Conservation (phyloP, 192 early-diverging fungal species). For the Phycomyces blakesleeanus region DNA sequence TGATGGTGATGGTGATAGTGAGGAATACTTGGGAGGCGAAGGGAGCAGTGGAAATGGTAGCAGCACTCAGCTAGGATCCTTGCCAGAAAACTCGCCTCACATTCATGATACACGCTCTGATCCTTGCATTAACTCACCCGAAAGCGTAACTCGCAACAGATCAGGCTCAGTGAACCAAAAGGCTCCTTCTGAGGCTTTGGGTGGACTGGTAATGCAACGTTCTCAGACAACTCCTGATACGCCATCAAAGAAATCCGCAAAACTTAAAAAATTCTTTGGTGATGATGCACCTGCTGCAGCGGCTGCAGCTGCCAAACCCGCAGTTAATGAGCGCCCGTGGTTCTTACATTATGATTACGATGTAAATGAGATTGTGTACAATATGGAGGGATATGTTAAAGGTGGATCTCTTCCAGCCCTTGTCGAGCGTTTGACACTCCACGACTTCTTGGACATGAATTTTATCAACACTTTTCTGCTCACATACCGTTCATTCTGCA, state of each 20-base stretch:
- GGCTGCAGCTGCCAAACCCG: conserved; percentile 5
- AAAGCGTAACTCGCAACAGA: background rate
- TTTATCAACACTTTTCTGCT: conserved; percentile 86
- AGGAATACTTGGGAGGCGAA: background rate
- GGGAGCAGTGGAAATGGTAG: too few relatives aligned
- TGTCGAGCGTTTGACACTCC: conserved; percentile 76
- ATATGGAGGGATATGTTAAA: conserved; percentile 74
- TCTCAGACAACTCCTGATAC: background rate
- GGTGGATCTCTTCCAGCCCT: conserved; percentile 79
- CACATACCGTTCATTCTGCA: conserved; percentile 87
- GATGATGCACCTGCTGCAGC: conserved; percentile 36
- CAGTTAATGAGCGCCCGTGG: conserved; percentile 45
- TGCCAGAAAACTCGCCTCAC: too few relatives aligned
- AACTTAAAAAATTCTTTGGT: conserved; percentile 62
- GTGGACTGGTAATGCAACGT: background rate
- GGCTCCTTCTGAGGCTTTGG: background rate
- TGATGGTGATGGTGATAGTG: background rate
- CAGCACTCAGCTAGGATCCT: too few relatives aligned
- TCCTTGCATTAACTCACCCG: too few relatives aligned
- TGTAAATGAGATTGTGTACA: conserved; percentile 64
- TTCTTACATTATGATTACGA: conserved; percentile 66
- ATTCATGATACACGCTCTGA: too few relatives aligned
- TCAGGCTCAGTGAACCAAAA: background rate
- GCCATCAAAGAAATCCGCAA: conserved; percentile 14
- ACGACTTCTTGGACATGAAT: conserved; percentile 62